Conservation (phyloP, 495 filamentous ascomycete genomes). For the Daldinia vernicosa region DNA sequence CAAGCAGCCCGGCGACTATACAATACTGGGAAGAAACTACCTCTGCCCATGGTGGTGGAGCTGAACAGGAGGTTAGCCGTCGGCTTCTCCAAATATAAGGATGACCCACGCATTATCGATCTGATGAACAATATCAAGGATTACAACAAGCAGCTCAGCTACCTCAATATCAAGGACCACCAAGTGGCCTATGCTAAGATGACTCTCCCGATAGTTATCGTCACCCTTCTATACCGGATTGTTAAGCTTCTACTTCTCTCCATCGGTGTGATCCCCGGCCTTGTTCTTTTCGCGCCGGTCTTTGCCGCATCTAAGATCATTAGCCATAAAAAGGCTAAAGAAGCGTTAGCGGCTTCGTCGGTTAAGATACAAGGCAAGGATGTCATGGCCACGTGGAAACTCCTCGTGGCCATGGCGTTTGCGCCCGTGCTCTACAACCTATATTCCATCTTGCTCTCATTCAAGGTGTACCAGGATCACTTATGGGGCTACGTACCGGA, state of each 20-base stretch:
- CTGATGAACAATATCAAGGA: conserved; percentile 80
- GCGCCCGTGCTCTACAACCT: conserved; percentile 85
- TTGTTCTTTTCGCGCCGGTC: conserved; percentile 87
- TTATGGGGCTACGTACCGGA: conserved; percentile 80
- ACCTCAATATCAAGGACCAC: conserved; percentile 89
- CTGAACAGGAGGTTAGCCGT: conserved; percentile 92
- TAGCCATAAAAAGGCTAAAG: conserved; percentile 87
- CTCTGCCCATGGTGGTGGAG: conserved; percentile 93
- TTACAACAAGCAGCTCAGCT: conserved; percentile 89
- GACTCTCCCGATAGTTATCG: conserved; percentile 75
- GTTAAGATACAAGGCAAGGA: conserved; percentile 95
- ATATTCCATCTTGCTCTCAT: conserved; percentile 77
- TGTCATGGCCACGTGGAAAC: conserved; percentile 98
- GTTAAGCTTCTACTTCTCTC: conserved; percentile 78
- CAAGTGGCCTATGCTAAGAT: conserved; percentile 93
- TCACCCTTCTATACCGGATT: conserved; percentile 81
- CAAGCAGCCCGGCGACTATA: conserved; percentile 95
- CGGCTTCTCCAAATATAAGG: conserved; percentile 91
- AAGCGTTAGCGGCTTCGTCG: conserved; percentile 88
- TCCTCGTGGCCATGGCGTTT: conserved; percentile 89
- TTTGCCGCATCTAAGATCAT: conserved; percentile 90
- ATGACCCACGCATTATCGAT: conserved; percentile 83
- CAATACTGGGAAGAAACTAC: conserved; percentile 93
- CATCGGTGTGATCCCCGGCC: conserved; percentile 84
- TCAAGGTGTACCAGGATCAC: conserved; percentile 81